These are phyloP conservation scores for Trametes cinnabarina DNA, from an alignment of 768 basidiomycete species.

Conservation along the genomic window DNA sequence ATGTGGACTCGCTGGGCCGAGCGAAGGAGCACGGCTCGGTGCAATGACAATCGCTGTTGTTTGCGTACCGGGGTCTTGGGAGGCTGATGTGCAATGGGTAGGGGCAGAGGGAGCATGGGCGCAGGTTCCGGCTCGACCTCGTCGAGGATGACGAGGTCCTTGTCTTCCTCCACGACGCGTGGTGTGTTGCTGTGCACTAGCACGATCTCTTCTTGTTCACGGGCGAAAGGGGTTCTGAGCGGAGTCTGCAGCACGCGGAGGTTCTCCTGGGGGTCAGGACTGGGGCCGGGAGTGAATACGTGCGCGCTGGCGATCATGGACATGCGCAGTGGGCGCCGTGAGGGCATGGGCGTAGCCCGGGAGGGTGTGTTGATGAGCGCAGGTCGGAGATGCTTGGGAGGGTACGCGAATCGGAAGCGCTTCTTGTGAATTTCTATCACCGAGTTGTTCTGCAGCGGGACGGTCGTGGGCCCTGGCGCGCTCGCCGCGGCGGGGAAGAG, in stretches of 20 bases:
- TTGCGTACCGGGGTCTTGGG: conserved; percentile 28
- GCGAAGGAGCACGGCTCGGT: conserved; percentile 67
- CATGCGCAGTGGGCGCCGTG: conserved; percentile 54
- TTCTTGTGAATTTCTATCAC: conserved; percentile 68
- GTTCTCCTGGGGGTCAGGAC: conserved; percentile 58
- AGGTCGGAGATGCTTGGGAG: conserved; percentile 67
- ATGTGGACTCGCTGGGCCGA: conserved; percentile 63
- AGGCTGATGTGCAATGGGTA: conserved; percentile 10
- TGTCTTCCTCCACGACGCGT: conserved; percentile 66
- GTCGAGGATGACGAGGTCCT: conserved; percentile 67
- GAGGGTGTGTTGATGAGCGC: conserved; percentile 35
- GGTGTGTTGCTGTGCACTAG: conserved; percentile 67
- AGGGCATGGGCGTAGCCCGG: conserved; percentile 40
- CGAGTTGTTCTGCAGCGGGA: conserved; percentile 66
- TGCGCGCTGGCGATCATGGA: conserved; percentile 76
- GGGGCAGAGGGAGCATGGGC: conserved; percentile 10
- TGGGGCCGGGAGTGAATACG: conserved; percentile 68
- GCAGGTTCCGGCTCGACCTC: conserved; percentile 41
- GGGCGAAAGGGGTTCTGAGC: conserved; percentile 35
- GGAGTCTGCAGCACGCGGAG: conserved; percentile 63
- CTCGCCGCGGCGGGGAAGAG: conserved; percentile 47
- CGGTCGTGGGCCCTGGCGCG: conserved; percentile 42
- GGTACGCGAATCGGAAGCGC: conserved; percentile 70
- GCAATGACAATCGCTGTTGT: conserved; percentile 47
- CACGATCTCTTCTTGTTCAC: conserved; percentile 42